Evolutionary conservation across 31 red algal species (phyloP).

Genomic region (Odonthalia washingtoniensis): DNA sequence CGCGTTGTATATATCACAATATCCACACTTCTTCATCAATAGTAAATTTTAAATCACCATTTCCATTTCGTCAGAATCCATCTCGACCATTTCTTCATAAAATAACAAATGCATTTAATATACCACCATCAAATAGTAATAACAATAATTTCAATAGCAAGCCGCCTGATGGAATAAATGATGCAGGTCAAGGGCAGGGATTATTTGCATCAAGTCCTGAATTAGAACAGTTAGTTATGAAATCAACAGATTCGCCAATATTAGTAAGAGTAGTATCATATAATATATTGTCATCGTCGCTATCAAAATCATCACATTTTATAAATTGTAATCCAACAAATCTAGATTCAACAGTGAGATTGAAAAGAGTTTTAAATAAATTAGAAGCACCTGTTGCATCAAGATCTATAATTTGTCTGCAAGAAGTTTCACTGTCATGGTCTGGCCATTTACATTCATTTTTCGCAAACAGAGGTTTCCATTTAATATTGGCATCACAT

Average conservation of each 20-base stretch:
- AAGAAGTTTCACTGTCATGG: constrained; percentile 89
- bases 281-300: constrained; percentile 86
- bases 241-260: constrained; percentile 71
- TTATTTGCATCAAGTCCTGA: constrained; percentile 70
- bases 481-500: constrained; percentile 71
- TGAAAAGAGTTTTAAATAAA: constrained; percentile 75
- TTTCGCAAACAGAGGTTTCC: constrained; percentile 85
- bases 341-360: constrained; percentile 40
- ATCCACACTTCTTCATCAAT: no score
- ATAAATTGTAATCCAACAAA: constrained; percentile 65
- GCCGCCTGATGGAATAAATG: no score
- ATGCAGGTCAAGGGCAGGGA: constrained; percentile 9
- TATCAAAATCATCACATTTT: constrained; percentile 66
- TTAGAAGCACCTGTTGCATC: constrained; percentile 72
- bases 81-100: no score
- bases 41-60: no score
- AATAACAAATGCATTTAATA: no score
- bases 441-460: constrained; percentile 70
- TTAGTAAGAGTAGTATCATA: constrained; percentile 80
- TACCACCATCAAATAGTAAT: no score
- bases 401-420: constrained; percentile 81
- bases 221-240: constrained; percentile 69
- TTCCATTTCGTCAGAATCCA: no score
- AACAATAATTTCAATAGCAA: no score
- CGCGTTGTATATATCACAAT: no score